phyloP scores from a whole-genome alignment of 805 yeast genomes.

The Candida tallmaniae region DNA sequence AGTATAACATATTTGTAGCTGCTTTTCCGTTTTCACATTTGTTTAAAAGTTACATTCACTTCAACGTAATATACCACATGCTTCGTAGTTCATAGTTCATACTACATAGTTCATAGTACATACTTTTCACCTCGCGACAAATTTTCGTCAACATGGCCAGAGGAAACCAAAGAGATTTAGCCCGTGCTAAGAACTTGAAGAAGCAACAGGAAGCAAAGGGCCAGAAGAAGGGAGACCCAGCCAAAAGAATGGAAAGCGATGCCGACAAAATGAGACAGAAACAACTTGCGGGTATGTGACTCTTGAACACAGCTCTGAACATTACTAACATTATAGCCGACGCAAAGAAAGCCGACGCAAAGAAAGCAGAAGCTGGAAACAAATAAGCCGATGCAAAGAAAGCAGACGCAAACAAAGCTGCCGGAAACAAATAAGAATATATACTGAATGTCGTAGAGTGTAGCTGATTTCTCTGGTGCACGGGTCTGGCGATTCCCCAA shows the following conservation, averaged over 20 bases:
- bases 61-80: too few species aligned
- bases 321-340: slow-evolving; percentile 41
- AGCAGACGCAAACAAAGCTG: slow-evolving; percentile 33
- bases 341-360: slow-evolving; percentile 42
- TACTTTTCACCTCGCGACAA: too few species aligned
- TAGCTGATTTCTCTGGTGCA: too few species aligned
- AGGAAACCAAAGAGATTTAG: slow-evolving; percentile 95
- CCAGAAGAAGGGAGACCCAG: slow-evolving; percentile 75
- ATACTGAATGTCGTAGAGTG: neutral
- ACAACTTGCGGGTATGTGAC: slow-evolving; percentile 70
- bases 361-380: slow-evolving; percentile 1
- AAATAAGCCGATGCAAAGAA: slow-evolving; percentile 46
- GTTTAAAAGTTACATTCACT: too few species aligned
- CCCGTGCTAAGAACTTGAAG: slow-evolving; percentile 82
- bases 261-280: slow-evolving; percentile 88
- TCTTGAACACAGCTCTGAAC: neutral
- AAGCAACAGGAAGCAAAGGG: slow-evolving; percentile 65
- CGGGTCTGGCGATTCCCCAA: too few species aligned
- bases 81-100: too few species aligned
- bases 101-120: too few species aligned
- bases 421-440: neutral
- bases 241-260: slow-evolving; percentile 79
- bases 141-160: too few species aligned
- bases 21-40: too few species aligned
- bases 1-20: too few species aligned